These are phyloP conservation scores for Entelexis paramagnoliae DNA, from an alignment of 1,139 yeast genomes.

Conservation along the genomic window DNA sequence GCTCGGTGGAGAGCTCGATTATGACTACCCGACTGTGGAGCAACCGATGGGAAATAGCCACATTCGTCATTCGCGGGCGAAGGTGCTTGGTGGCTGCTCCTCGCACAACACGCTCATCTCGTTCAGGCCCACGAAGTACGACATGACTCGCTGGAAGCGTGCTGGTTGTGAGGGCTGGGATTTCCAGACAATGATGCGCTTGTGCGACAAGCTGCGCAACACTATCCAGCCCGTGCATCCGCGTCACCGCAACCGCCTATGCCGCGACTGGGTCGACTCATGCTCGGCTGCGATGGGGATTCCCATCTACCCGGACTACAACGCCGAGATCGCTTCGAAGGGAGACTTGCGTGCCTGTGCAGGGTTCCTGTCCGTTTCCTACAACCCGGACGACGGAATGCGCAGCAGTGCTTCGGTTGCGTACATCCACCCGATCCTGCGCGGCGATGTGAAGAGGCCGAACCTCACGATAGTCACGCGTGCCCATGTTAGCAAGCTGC, in stretches of 20 bases:
- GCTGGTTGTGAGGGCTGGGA: constrained; percentile 17
- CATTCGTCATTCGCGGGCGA: constrained; percentile 18
- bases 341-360: constrained; percentile 9
- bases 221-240: constrained; percentile 18
- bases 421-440: constrained; percentile 17
- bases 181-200: constrained; percentile 11
- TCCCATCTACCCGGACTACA: constrained; percentile 14
- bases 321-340: constrained; percentile 7
- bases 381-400: constrained; percentile 18
- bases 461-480: constrained; percentile 18
- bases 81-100: constrained; percentile 19
- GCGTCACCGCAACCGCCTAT: constrained; percentile 17
- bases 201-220: constrained; percentile 20
- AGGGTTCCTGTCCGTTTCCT: constrained; percentile 18
- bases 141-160: constrained; percentile 16
- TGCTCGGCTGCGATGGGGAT: constrained; percentile 13
- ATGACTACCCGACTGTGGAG: constrained; percentile 17
- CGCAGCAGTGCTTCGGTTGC: constrained; percentile 19
- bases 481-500: constrained; percentile 15
- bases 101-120: constrained; percentile 19
- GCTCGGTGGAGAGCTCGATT: constrained; percentile 19
- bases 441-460: constrained; percentile 10
- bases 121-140: constrained; percentile 16
- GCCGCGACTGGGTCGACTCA: constrained; percentile 16
- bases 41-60: constrained; percentile 18